Evolutionary conservation across 257 asterid genomes (phyloP), one percentile per base, ranked within the genome.

Genomic region (Solanum etuberosum): DNA sequence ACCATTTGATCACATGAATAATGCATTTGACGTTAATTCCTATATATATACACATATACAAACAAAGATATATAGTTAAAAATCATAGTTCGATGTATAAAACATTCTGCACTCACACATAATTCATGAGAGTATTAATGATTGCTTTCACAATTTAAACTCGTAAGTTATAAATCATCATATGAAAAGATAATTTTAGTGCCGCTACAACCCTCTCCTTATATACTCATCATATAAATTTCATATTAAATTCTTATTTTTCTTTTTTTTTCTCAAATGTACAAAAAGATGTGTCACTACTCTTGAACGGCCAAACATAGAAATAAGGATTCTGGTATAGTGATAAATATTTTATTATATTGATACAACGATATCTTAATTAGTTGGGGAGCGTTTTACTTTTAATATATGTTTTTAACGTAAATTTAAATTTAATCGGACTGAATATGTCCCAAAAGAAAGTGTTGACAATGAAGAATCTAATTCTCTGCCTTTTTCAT

Each of bases 361-460:
- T 3, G 18, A 70, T 70, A 32, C 7, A 1, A 32, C 8, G 0
- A 71, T 0, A 1, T 4, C 4, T 9, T 32, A 8, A 7, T 70
- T 70, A 31, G 13, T 15, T 2, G 9, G 2, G 0, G 3, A 31
- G 20, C 3, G 3, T 70, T 70, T 68, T 3, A 7, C 6, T 16
- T 7, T 29, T 29, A 13, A 27, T 2, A 3, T 13, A 27, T 0
- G 0, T 5, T 6, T 29, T 25, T 8, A 3, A 70, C 3, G 0
- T 0, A 70, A 70, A 70, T 70, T 32, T 1, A 3, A 70, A 31
- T 4, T 29, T 70, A 32, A 32, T 70, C 0, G 1, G 1, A 1
- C 10, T 0, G 1, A 20, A 16, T 32, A 32, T 12, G 0, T 18
- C 32, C 14, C 1, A 70, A 70, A 67, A 13, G 8, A 37, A 8